Evolutionary conservation across 140 eudicot genomes (phyloP), one percentile per base, ranked within the genome.

Genomic region (Oenanthe javanica): DNA sequence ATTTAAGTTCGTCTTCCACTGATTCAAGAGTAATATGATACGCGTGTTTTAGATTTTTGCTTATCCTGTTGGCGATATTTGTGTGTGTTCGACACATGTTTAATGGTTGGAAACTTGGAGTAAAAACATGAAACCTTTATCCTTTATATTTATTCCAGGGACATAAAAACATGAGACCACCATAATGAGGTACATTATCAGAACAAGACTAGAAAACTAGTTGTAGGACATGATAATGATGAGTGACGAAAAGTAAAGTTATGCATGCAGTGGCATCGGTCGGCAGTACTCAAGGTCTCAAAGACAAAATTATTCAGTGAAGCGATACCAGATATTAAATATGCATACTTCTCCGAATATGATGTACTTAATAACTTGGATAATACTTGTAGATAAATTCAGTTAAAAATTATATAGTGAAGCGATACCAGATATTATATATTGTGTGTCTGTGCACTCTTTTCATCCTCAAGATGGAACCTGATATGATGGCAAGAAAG

Each of bases 401-500:
- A 4, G n/a, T 55, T 18, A 1, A 55, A 40, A 40, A 40, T 40
- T 3, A 3, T 40, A 40, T 40, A 40, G 43, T 40, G 43, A 40
- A 40, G 43, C 43, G 43, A 40, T 40, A 40, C 43, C 43, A 40
- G 43, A 40, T 40, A 3, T 3, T 79, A 27, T 45, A 54, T 42
- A 67, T 64, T 80, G 82, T 82, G 57, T 52, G 71, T 79, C 46
- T 82, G 47, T 80, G 69, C 73, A 82, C 86, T 21, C 79, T 51
- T 83, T 48, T 74, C 38, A 74, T 84, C 79, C 81, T 9, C 15
- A 78, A 52, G 76, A 51, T 6, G 83, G 82, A 82, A 72, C 90
- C 83, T 84, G 84, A 84, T 42, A 2, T 84, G 77, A 87, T 87
- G 84, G 85, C 78, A 84, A 57, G 84, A 82, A 79, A 77, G 27